phyloP scores from a whole-genome alignment of 306 rosid genomes.

The Medicago truncatula region MtrunA17r5.0-ANR NC_053042.1:7176501-7177000 shows the following conservation, averaged over 20 bases:
- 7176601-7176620: neutral
- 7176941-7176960: neutral
- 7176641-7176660: neutral
- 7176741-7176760: neutral
- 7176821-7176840: neutral
- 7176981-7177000: neutral
- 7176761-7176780: neutral
- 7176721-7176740: no score
- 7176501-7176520: conserved; percentile 74
- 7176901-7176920: neutral
- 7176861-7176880: neutral
- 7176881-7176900: neutral
- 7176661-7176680: neutral
- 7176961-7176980: neutral
- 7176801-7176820: neutral
- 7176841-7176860: neutral
- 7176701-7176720: neutral
- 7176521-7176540: neutral
- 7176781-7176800: neutral
- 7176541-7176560: neutral
- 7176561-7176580: neutral
- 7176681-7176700: neutral
- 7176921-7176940: neutral
- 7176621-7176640: neutral
- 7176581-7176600: neutral